Base-by-base conservation (phyloP, 192 early-diverging fungal genomes). In the Entomortierella lignicola region DNA sequence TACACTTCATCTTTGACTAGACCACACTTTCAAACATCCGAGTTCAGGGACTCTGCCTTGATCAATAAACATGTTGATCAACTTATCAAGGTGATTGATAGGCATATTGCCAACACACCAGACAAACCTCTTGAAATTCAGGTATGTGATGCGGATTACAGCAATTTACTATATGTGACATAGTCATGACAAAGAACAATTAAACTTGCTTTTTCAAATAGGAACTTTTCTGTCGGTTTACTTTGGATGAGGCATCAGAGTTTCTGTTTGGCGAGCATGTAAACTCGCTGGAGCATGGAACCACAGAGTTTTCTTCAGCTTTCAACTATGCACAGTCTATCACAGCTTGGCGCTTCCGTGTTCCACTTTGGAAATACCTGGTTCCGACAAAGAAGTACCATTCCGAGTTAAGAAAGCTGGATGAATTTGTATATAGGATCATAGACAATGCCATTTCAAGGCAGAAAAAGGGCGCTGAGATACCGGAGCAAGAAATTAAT, bases 21-120 rank as follows among this genome's bases (percentile, higher is more conserved):
- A 29, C 74, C 74, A 43, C 66, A 77, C 43, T 77, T 77, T 56
- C 74, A 77, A 29, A 77, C 74, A 17, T 64, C 74, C 2, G 74
- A 77, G 51, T 77, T 77, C 51, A 77, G 61, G 34, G 74, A 77
- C 20, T 29, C 67, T 12, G 55, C 60, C 18, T 61, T 77, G 34
- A 77, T 77, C 55, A 77, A 77, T 55, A 69, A 51, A 43, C 74
- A 77, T 47, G 74, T 69, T 15, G 60, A 69, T 27, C 61, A 60
- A 25, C 66, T 77, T 12, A 43, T 77, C 37, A 43, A 65, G 39
- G 50, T 62, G 32, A 63, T 77, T 31, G 61, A 69, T 29, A 69
- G 64, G 48, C 34, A 68, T 20, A 37, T 77, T 25, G 55, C 39
- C 29, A 15, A 54, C 12, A 57, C 44, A 15, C 74, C 74, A 39